A percentile compares a stretch with the other conserved stretches of the same genome.
Conservation (phyloP, 1,139 yeast genomes). For the Petasospora rhodanensis region DNA sequence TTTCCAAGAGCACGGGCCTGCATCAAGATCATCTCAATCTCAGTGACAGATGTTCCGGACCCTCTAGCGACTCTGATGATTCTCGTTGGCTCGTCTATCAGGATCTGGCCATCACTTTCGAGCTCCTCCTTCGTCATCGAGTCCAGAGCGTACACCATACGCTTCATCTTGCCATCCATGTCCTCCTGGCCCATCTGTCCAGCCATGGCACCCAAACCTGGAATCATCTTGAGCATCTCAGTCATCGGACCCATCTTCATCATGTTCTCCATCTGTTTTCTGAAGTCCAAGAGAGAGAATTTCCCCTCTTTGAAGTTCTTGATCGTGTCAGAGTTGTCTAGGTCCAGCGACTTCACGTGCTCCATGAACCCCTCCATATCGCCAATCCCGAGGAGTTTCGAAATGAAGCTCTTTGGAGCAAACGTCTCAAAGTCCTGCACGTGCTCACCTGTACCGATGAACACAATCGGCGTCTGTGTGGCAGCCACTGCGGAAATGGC, state of each 20-base stretch:
- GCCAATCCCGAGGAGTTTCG: slow-evolving; percentile 90
- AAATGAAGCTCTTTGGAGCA: slow-evolving; percentile 83
- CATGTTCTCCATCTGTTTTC: slow-evolving; percentile 92
- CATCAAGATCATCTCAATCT: slow-evolving; percentile 86
- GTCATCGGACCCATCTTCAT: slow-evolving; percentile 95
- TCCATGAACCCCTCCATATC: slow-evolving; percentile 93
- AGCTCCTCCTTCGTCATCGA: slow-evolving; percentile 93
- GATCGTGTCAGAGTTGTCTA: slow-evolving; percentile 89
- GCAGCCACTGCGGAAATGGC: slow-evolving; percentile 99
- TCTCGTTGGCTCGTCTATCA: slow-evolving; percentile 78
- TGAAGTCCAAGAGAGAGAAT: slow-evolving; percentile 86
- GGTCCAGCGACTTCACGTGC: slow-evolving; percentile 82
- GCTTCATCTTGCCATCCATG: slow-evolving; percentile 71
- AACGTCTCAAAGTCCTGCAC: slow-evolving; percentile 89
- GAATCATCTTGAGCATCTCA: slow-evolving; percentile 93
- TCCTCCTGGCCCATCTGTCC: slow-evolving; percentile 90
- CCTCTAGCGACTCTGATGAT: slow-evolving; percentile 91
- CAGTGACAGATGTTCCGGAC: slow-evolving; percentile 91
- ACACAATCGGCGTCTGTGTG: slow-evolving; percentile 91
- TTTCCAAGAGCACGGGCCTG: slow-evolving; percentile 95
- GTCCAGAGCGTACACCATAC: slow-evolving; percentile 91
- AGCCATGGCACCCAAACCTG: slow-evolving; percentile 86
- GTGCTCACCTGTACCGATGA: slow-evolving; percentile 98
- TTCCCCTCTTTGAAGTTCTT: slow-evolving; percentile 94
- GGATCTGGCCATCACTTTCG: slow-evolving; percentile 83